phyloP scores from a whole-genome alignment of 2,329 filamentous ascomycete genomes.

The Akanthomyces muscarius region DNA sequence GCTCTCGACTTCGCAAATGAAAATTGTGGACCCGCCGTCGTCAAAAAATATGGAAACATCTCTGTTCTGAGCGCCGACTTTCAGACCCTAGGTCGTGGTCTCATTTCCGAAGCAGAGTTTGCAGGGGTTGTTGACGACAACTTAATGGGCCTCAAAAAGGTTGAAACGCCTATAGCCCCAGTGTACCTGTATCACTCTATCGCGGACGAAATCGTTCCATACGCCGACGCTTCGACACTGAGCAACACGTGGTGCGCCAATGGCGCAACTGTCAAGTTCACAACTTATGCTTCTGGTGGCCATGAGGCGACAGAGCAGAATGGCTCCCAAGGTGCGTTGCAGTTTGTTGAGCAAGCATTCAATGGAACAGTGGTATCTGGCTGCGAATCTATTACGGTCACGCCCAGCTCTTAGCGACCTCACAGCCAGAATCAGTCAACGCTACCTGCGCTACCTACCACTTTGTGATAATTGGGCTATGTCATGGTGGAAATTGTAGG shows the following conservation, averaged over 20 bases:
- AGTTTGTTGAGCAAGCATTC: background rate
- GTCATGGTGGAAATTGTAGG: too few species aligned
- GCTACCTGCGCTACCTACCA: too few species aligned
- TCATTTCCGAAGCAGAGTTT: background rate
- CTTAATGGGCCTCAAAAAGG: background rate
- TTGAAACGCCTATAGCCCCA: background rate
- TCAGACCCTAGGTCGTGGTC: background rate
- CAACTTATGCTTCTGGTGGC: background rate
- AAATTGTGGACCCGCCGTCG: background rate
- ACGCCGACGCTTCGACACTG: background rate
- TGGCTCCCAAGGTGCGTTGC: background rate
- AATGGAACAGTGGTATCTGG: background rate
- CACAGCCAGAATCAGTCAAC: too few species aligned
- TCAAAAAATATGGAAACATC: background rate
- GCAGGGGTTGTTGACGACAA: background rate
- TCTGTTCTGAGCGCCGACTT: background rate
- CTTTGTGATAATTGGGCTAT: too few species aligned
- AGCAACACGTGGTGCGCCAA: slow-evolving; percentile 1
- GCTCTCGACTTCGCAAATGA: background rate
- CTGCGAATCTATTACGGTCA: background rate
- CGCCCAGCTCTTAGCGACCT: too few species aligned
- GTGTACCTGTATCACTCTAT: slow-evolving; percentile 3
- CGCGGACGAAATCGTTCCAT: slow-evolving; percentile 9
- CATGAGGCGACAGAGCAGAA: background rate
- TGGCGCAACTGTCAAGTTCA: slow-evolving; percentile 1